phyloP scores from a whole-genome alignment of 345 rosid species.

The Mallotus nudiflorus region DNA sequence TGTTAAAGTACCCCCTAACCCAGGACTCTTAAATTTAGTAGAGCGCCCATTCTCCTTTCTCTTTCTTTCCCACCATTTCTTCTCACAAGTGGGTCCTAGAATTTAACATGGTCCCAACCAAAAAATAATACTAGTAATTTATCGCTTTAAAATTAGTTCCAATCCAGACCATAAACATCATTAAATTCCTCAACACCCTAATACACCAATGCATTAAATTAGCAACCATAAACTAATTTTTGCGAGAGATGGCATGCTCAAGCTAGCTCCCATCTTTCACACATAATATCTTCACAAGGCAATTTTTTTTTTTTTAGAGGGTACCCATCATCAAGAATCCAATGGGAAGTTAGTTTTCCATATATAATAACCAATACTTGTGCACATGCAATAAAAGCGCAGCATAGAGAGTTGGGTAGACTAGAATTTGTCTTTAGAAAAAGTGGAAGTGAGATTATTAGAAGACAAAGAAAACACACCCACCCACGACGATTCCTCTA shows the following conservation, averaged over 20 bases:
- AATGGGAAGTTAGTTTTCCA: background rate
- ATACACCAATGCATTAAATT: constrained; percentile 1
- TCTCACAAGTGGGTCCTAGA: constrained; percentile 18
- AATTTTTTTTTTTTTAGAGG: background rate
- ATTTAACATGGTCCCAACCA: constrained; percentile 7
- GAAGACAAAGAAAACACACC: background rate
- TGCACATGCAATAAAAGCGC: background rate
- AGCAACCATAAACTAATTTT: background rate
- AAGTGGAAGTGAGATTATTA: background rate
- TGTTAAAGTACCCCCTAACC: constrained; percentile 24
- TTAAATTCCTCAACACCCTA: background rate
- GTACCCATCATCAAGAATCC: constrained; percentile 23
- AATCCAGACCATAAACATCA: background rate
- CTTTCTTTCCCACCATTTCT: constrained; percentile 23
- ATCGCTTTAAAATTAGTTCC: constrained; percentile 8
- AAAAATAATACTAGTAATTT: constrained; percentile 3
- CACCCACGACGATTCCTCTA: too few relatives aligned
- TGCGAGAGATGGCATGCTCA: background rate
- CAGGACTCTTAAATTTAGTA: constrained; percentile 21
- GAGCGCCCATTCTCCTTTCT: constrained; percentile 14
- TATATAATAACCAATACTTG: background rate
- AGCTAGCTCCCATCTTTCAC: background rate
- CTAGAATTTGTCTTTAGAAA: background rate
- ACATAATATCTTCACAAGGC: background rate
- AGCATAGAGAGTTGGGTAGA: background rate